phyloP scores from a whole-genome alignment of 2,329 filamentous ascomycete species.

The Fusarium sororula region DNA sequence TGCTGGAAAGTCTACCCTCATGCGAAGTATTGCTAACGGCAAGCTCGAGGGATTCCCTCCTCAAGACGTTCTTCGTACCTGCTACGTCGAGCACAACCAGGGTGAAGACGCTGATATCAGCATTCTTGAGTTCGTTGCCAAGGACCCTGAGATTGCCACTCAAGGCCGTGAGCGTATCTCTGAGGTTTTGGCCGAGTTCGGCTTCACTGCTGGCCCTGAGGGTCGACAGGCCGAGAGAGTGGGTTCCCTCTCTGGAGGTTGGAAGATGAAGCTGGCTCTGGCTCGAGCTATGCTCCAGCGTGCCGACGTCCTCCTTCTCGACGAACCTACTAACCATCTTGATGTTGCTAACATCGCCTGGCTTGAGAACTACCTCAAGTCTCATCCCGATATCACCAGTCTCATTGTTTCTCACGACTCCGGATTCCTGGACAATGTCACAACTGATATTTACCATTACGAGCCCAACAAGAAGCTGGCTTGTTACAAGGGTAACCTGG shows the following conservation, averaged over 20 bases:
- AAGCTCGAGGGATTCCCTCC: slow-evolving; percentile 97
- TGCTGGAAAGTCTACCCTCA: slow-evolving; percentile 98
- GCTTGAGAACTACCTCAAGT: slow-evolving; percentile 94
- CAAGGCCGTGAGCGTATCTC: slow-evolving; percentile 84
- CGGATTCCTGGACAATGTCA: slow-evolving; percentile 94
- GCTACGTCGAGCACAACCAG: slow-evolving; percentile 99
- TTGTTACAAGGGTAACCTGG: slow-evolving; percentile 84
- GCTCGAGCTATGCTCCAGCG: slow-evolving; percentile 96
- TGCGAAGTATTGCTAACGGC: slow-evolving; percentile 94
- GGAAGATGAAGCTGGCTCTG: slow-evolving; percentile 99
- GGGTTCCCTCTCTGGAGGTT: slow-evolving; percentile 94
- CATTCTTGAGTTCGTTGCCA: slow-evolving; percentile 91
- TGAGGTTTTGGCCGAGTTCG: slow-evolving; percentile 86
- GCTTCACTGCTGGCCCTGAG: slow-evolving; percentile 89
- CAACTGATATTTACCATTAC: slow-evolving; percentile 99
- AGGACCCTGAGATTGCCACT: slow-evolving; percentile 85
- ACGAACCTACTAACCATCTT: slow-evolving; percentile 99
- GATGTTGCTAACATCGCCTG: slow-evolving; percentile 96
- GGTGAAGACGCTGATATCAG: slow-evolving; percentile 96
- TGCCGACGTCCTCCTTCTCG: slow-evolving; percentile 94
- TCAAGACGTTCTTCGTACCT: slow-evolving; percentile 91
- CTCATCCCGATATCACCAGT: slow-evolving; percentile 95
- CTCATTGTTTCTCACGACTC: slow-evolving; percentile 99
- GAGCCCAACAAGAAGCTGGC: slow-evolving; percentile 93
- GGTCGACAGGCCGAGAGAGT: slow-evolving; percentile 90